phyloP scores from a whole-genome alignment of 495 filamentous ascomycete genomes.

The Talaromyces wortmannii region DNA sequence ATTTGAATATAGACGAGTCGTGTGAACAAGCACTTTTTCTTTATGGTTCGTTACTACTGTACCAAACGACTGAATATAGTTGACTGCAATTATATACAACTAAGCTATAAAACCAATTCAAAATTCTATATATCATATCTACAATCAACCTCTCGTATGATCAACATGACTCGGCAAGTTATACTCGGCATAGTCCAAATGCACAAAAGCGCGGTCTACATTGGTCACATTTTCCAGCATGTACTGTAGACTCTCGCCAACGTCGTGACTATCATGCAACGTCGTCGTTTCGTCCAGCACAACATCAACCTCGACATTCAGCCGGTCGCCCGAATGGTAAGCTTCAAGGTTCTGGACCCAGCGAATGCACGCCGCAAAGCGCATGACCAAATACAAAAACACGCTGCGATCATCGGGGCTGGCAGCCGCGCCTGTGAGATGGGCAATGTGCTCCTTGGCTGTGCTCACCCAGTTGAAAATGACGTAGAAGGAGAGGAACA shows the following conservation, averaged over 20 bases:
- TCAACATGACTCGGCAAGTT: conserved; percentile 85
- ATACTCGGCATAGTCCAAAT: conserved; percentile 73
- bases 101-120: no score
- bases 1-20: no score
- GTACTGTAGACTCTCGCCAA: conserved; percentile 85
- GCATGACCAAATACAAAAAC: conserved; percentile 86
- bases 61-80: no score
- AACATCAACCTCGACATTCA: conserved; percentile 80
- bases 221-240: conserved; percentile 82
- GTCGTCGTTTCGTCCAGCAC: conserved; percentile 74
- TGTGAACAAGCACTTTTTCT: no score
- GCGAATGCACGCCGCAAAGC: conserved; percentile 82
- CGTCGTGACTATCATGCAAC: conserved; percentile 79
- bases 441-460: conserved; percentile 69
- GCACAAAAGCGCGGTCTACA: conserved; percentile 65
- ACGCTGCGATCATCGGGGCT: conserved; percentile 77
- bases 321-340: conserved; percentile 83
- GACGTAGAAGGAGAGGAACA: conserved; percentile 73
- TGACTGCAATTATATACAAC: no score
- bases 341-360: conserved; percentile 85
- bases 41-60: no score
- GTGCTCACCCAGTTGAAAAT: conserved; percentile 81
- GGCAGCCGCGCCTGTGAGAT: conserved; percentile 76
- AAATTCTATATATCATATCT: no score
- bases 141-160: conserved; percentile 26